Conservation (phyloP, 139 green algal species). For the Asterochloris sp. region DNA sequence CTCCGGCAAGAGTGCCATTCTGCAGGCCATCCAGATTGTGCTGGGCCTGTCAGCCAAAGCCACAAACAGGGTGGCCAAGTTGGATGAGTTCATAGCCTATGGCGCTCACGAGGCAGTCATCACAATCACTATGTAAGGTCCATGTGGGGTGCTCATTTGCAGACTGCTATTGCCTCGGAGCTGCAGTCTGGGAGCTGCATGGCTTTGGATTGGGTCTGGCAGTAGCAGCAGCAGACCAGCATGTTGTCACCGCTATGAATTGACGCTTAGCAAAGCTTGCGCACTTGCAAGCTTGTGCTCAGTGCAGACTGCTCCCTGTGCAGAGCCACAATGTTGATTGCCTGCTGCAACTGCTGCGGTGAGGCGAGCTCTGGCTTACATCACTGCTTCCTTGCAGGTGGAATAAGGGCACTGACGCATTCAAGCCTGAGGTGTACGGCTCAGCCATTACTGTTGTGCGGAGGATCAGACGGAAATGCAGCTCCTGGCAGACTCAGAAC, state of each 20-base stretch:
- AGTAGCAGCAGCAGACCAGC: too few relatives aligned
- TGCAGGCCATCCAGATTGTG: conserved; percentile 67
- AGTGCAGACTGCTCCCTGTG: too few relatives aligned
- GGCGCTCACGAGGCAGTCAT: conserved; percentile 22
- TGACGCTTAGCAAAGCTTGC: too few relatives aligned
- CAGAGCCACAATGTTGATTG: too few relatives aligned
- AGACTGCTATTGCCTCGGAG: too few relatives aligned
- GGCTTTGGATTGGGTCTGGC: too few relatives aligned
- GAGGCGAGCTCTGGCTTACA: too few relatives aligned
- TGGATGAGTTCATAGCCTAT: conserved; percentile 35
- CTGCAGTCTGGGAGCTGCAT: too few relatives aligned
- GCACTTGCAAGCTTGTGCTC: too few relatives aligned
- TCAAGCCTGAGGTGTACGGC: conserved; percentile 48
- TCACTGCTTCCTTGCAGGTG: conserved; percentile 28
- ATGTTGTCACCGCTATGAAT: too few relatives aligned
- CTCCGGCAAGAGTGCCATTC: conserved; percentile 67
- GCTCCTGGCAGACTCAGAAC: conserved; percentile 11
- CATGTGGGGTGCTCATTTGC: too few relatives aligned
- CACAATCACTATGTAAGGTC: conserved; percentile 32
- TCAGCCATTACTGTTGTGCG: conserved; percentile 53
- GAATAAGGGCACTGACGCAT: conserved; percentile 60
- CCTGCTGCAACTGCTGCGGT: too few relatives aligned
- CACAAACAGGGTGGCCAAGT: conserved; percentile 45
- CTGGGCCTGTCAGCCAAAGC: conserved; percentile 53
- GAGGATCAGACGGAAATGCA: conserved; percentile 17